Conservation (phyloP, 2,329 filamentous ascomycete species). For the Ophiostoma perfectum region DNA sequence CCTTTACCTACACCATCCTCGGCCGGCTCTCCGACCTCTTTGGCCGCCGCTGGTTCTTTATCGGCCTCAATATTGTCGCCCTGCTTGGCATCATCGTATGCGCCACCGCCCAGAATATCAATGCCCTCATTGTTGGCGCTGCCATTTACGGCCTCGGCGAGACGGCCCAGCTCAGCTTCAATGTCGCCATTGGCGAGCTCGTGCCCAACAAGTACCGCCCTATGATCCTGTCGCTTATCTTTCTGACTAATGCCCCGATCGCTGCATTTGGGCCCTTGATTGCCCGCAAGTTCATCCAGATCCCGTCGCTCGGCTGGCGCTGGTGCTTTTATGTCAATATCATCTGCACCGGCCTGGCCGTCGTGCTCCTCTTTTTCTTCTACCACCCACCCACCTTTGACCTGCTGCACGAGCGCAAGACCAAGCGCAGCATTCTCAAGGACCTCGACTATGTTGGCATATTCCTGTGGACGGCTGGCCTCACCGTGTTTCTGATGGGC, state of each 20-base stretch:
- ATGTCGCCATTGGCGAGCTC: slow-evolving; percentile 38
- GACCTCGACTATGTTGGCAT: slow-evolving; percentile 37
- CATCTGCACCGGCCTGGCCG: slow-evolving; percentile 32
- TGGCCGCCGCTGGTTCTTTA: slow-evolving; percentile 39
- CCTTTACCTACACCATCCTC: slow-evolving; percentile 35
- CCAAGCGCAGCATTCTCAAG: slow-evolving; percentile 34
- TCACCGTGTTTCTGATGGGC: slow-evolving; percentile 31
- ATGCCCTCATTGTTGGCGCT: slow-evolving; percentile 35
- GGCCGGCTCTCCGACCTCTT: slow-evolving; percentile 39
- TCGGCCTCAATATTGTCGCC: slow-evolving; percentile 36
- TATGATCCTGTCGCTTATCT: slow-evolving; percentile 34
- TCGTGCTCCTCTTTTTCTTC: slow-evolving; percentile 32
- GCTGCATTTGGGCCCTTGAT: slow-evolving; percentile 34
- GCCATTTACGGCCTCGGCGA: slow-evolving; percentile 37
- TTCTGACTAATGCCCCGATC: slow-evolving; percentile 32
- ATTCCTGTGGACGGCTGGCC: background rate
- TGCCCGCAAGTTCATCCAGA: slow-evolving; percentile 32
- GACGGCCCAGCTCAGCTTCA: slow-evolving; percentile 37
- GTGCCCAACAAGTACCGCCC: slow-evolving; percentile 41
- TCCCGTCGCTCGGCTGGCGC: slow-evolving; percentile 36
- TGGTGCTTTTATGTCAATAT: slow-evolving; percentile 42
- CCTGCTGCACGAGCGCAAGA: slow-evolving; percentile 37
- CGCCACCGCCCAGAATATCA: slow-evolving; percentile 34
- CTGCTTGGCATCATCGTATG: slow-evolving; percentile 25
- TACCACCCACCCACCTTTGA: slow-evolving; percentile 40